Evolutionary conservation across 192 early-diverging fungal species (phyloP).

Genomic region (Podila clonocystis): DNA sequence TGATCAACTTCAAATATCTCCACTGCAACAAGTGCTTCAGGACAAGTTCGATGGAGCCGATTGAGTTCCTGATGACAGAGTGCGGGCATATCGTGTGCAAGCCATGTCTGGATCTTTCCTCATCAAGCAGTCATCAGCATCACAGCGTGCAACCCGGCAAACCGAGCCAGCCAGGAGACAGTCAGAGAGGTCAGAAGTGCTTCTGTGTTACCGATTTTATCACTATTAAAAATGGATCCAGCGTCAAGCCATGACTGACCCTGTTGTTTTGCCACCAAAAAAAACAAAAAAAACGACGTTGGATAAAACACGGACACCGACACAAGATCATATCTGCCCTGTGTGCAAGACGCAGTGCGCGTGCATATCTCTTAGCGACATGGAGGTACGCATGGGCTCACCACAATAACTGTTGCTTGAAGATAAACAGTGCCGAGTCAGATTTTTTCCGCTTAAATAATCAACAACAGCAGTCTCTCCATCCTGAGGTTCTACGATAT

Average conservation of each 20-base stretch:
- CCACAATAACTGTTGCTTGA: neutral
- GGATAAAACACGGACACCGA: too few relatives aligned
- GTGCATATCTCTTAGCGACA: conserved; percentile 6
- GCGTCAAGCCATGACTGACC: neutral
- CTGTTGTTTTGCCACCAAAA: conserved; percentile 8
- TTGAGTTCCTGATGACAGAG: conserved; percentile 17
- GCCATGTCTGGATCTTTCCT: conserved; percentile 23
- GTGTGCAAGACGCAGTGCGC: conserved; percentile 33
- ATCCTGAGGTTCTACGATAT: conserved; percentile 9
- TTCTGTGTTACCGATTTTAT: neutral
- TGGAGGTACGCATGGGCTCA: conserved; percentile 9
- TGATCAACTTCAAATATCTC: conserved; percentile 17
- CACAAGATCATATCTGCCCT: conserved; percentile 10
- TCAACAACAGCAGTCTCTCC: conserved; percentile 14
- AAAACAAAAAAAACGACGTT: too few relatives aligned
- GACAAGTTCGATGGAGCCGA: neutral
- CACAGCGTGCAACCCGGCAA: neutral
- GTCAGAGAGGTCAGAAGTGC: neutral
- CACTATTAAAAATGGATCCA: neutral
- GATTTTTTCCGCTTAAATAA: neutral
- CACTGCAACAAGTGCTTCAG: conserved; percentile 46
- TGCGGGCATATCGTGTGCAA: conserved; percentile 40
- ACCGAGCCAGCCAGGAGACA: neutral
- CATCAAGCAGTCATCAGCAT: neutral
- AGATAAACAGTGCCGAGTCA: too few relatives aligned